Evolutionary conservation across 2,329 filamentous ascomycete species (phyloP), one percentile per base, ranked within the genome.

Genomic region (Thelonectria blattea): DNA sequence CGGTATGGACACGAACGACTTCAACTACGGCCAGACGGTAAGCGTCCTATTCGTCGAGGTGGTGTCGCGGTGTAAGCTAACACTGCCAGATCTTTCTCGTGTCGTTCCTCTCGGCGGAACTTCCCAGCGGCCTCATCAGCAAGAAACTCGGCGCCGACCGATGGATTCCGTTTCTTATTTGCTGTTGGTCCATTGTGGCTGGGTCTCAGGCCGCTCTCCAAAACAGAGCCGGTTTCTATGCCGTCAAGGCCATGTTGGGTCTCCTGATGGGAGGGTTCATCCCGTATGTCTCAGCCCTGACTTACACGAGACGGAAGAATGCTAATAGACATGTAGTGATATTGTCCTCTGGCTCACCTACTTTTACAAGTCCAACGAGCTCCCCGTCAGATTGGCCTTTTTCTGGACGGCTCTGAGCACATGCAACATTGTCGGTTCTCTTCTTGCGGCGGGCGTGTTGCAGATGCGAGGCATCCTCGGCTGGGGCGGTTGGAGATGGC

Each of bases 301-400:
- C 14, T 20, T 3, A 7, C 46, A 14, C 22, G 24, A 10, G 18
- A 47, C 15, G 17, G 5, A 30, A 7, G 18, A 5, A 22, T 22
- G 15, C 55, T 60, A 14, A 58, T 32, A 1, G 9, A 1, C 9
- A 1, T n/a, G n/a, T 24, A 73, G 72, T 18, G 69, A 76, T 60
- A 85, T 85, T 20, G 83, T 90, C 14, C 77, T 90, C 0, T 92
- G 89, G 74, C 79, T 92, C 5, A 88, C 85, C 3, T 93, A 93
- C 73, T 93, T 89, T 75, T 93, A 92, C 76, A 92, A 86, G 47
- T 85, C 85, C 0, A 81, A 81, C 53, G 91, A 93, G 71, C 78
- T 93, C 0, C 88, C 90, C 0, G 82, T 84, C 11, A 83, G 91
- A 1, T 76, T 93, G 17, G 85, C 71, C 11, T 85, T 65, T 85